phyloP scores from a whole-genome alignment of 495 filamentous ascomycete species.

The Xeromyces bisporus region DNA sequence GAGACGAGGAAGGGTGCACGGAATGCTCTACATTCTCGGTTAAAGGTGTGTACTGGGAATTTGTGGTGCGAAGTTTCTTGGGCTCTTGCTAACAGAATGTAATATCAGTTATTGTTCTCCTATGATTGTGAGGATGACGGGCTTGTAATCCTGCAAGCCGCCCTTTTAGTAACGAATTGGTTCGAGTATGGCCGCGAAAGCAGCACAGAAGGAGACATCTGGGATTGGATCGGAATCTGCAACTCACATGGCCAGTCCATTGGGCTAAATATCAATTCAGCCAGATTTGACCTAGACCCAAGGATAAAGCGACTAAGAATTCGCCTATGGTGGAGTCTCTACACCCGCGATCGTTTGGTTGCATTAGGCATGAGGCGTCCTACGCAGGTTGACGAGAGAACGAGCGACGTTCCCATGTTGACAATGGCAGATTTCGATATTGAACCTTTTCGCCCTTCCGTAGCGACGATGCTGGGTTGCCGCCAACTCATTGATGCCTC shows the following conservation, averaged over 20 bases:
- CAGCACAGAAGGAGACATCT: slow-evolving; percentile 66
- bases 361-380: slow-evolving; percentile 75
- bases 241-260: slow-evolving; percentile 46
- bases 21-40: slow-evolving; percentile 56
- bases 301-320: slow-evolving; percentile 52
- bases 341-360: slow-evolving; percentile 76
- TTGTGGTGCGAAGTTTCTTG: no score
- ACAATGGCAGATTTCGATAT: slow-evolving; percentile 64
- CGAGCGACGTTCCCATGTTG: slow-evolving; percentile 74
- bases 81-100: neutral
- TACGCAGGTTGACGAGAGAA: slow-evolving; percentile 68
- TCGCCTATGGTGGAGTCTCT: slow-evolving; percentile 80
- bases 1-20: slow-evolving; percentile 52
- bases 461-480: slow-evolving; percentile 19
- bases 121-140: slow-evolving; percentile 72
- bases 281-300: slow-evolving; percentile 42
- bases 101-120: slow-evolving; percentile 46
- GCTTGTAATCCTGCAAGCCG: slow-evolving; percentile 58
- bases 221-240: slow-evolving; percentile 68
- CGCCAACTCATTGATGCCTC: slow-evolving; percentile 23
- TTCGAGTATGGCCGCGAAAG: slow-evolving; percentile 56
- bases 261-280: slow-evolving; percentile 60
- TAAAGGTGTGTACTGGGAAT: slow-evolving; percentile 50
- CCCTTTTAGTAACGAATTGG: slow-evolving; percentile 77
- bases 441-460: slow-evolving; percentile 36